Evolutionary conservation across 2,329 filamentous ascomycete genomes (phyloP).

Genomic region (Hypoxylon sp.): DNA sequence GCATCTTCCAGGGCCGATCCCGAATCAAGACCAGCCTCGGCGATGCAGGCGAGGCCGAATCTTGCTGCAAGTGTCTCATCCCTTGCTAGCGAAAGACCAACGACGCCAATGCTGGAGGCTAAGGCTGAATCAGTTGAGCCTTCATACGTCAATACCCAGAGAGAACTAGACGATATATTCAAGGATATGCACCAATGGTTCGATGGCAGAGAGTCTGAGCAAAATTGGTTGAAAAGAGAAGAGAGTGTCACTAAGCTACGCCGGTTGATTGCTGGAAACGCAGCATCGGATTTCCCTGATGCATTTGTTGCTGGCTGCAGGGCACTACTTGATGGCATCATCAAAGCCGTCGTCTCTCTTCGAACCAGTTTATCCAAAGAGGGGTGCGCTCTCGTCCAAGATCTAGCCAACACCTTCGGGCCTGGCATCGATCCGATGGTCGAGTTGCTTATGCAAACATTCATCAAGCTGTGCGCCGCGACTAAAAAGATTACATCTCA

Average conservation of each 20-base stretch:
- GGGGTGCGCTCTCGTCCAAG: conserved; percentile 85
- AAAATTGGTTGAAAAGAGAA: conserved; percentile 91
- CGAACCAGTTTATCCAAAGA: conserved; percentile 92
- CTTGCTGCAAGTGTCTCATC: conserved; percentile 67
- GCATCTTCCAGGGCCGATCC: conserved; percentile 53
- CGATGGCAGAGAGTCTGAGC: conserved; percentile 88
- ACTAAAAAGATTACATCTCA: conserved; percentile 95
- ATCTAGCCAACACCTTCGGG: conserved; percentile 81
- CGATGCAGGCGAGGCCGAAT: conserved; percentile 52
- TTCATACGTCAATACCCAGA: conserved; percentile 82
- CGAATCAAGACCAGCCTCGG: conserved; percentile 57
- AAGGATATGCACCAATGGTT: conserved; percentile 84
- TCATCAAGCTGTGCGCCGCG: conserved; percentile 88
- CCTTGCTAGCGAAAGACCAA: conserved; percentile 61
- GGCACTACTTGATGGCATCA: conserved; percentile 82
- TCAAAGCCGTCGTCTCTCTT: conserved; percentile 85
- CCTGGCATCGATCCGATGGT: conserved; percentile 87
- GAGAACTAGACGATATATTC: conserved; percentile 90
- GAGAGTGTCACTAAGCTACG: conserved; percentile 82
- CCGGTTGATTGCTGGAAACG: conserved; percentile 85
- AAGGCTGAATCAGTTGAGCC: conserved; percentile 80
- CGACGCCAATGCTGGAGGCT: conserved; percentile 72
- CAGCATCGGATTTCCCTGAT: conserved; percentile 78
- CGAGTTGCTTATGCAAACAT: conserved; percentile 87
- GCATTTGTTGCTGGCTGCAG: conserved; percentile 79